phyloP scores from a whole-genome alignment of 306 rosid genomes.

The Acmispon strigosus region DNA sequence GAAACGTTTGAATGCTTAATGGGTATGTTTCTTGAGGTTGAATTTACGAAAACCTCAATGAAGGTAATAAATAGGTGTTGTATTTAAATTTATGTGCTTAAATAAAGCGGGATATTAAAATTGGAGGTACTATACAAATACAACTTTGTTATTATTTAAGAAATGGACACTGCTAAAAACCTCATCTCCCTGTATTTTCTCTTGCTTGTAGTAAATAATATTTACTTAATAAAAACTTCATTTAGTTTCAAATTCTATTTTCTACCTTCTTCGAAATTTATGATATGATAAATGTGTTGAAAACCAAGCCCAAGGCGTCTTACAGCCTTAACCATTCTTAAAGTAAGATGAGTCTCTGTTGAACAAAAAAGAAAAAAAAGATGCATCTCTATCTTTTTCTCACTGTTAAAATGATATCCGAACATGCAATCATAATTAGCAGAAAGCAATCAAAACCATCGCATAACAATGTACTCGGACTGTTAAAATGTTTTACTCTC shows the following conservation, averaged over 20 bases:
- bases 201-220: neutral
- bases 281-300: neutral
- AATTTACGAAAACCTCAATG: neutral
- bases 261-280: neutral
- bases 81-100: too few species aligned
- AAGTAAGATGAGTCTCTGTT: too few species aligned
- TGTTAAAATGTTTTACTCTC: too few species aligned
- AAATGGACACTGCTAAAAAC: constrained; percentile 4
- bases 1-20: constrained; percentile 13
- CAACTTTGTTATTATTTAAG: neutral
- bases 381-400: too few species aligned
- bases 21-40: neutral
- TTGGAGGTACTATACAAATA: neutral
- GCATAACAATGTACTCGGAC: too few species aligned
- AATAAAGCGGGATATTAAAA: too few species aligned
- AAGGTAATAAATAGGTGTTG: neutral
- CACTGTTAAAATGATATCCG: too few species aligned
- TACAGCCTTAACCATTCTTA: too few species aligned
- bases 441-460: too few species aligned
- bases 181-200: neutral
- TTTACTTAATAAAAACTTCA: neutral
- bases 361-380: too few species aligned
- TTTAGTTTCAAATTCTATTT: neutral
- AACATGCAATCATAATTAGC: too few species aligned
- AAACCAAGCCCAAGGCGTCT: too few species aligned